A percentile compares a stretch with the other conserved stretches of the same genome.
phyloP scores from a whole-genome alignment of 2,329 filamentous ascomycete genomes.

The Penicillium sp. region DNA sequence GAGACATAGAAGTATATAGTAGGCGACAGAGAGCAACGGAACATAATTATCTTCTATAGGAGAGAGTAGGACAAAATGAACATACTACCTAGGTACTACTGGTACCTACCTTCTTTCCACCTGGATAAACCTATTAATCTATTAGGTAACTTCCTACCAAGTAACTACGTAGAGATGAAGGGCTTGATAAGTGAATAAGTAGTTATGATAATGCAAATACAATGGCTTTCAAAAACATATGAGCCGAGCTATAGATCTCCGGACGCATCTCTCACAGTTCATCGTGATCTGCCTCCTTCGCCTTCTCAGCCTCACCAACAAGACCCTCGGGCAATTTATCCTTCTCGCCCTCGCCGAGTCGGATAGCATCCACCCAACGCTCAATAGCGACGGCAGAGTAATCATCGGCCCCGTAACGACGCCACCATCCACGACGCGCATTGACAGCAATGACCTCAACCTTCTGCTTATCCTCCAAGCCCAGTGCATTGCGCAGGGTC shows the following conservation, averaged over 20 bases:
- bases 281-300: conserved; percentile 41
- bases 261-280: conserved; percentile 35
- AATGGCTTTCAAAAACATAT: background rate
- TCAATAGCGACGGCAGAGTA: conserved; percentile 55
- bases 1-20: too few relatives aligned
- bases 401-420: conserved; percentile 56
- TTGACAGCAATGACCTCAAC: conserved; percentile 78
- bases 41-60: too few relatives aligned
- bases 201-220: background rate
- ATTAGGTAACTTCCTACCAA: background rate
- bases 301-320: conserved; percentile 35
- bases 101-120: conserved; percentile 11
- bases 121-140: conserved; percentile 7
- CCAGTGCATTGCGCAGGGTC: conserved; percentile 57
- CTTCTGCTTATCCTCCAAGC: conserved; percentile 49
- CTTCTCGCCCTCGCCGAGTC: conserved; percentile 80
- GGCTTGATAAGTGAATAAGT: too few relatives aligned
- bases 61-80: too few relatives aligned
- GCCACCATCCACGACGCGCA: conserved; percentile 80
- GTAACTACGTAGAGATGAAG: background rate
- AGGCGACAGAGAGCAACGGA: too few relatives aligned
- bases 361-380: conserved; percentile 83
- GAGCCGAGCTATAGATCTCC: background rate
- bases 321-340: conserved; percentile 64
- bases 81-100: too few relatives aligned